These are phyloP conservation scores for Mucor sp. DNA, from an alignment of 371 early-diverging fungal genomes.

Conservation along the genomic window DNA sequence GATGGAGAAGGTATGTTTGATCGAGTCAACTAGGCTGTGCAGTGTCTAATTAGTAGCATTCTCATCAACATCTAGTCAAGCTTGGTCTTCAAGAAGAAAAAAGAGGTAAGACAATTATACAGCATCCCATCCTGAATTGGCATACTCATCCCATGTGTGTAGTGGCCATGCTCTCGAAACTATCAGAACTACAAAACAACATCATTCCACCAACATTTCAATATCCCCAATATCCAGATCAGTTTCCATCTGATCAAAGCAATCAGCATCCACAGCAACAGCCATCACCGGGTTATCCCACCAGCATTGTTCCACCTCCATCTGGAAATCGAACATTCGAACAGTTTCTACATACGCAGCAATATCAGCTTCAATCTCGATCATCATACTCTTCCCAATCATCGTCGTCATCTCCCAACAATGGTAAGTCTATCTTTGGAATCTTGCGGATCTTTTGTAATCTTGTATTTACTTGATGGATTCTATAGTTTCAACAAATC, in stretches of 20 bases:
- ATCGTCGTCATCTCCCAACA: background rate
- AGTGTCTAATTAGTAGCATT: no score
- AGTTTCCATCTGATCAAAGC: no score
- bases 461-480: no score
- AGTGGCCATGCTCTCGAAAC: constrained; percentile 14
- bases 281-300: background rate
- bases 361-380: background rate
- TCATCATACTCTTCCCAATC: background rate
- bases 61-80: background rate
- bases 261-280: background rate
- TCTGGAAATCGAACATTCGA: background rate
- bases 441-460: no score
- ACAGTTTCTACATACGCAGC: background rate
- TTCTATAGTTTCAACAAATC: constrained; percentile 4
- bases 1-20: constrained; percentile 5
- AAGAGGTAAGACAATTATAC: background rate
- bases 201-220: background rate
- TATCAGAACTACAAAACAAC: constrained; percentile 2
- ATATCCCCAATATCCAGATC: background rate
- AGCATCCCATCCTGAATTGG: background rate
- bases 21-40: no score
- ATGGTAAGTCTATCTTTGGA: no score
- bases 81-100: background rate
- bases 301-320: background rate
- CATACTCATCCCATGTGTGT: background rate